Conservation (phyloP, 768 basidiomycete genomes). For the Asterophora lycoperdoides region DNA sequence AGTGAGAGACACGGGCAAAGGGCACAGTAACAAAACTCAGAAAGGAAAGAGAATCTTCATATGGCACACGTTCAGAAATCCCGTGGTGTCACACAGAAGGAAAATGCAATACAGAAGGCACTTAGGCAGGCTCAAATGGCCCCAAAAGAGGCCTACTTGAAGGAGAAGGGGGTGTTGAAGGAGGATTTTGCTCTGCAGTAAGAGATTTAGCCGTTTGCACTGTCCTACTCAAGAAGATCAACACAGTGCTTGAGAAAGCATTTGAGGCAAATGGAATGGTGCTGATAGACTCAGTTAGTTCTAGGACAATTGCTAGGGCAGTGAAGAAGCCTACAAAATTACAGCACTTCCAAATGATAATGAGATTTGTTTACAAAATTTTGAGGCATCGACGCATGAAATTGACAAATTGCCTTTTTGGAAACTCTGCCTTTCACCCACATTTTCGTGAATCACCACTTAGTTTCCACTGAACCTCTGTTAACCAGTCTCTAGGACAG, state of each 20-base stretch:
- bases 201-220: background rate
- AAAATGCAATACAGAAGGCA: background rate
- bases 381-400: too few species aligned
- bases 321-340: background rate
- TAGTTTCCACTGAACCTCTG: too few species aligned
- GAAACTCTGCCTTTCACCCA: too few species aligned
- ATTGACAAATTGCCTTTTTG: too few species aligned
- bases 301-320: background rate
- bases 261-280: background rate
- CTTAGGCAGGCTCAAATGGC: background rate
- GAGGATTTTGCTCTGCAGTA: background rate
- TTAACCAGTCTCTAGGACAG: too few species aligned
- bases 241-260: background rate
- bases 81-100: too few species aligned
- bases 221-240: background rate
- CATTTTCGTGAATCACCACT: too few species aligned
- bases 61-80: background rate
- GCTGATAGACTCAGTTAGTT: background rate
- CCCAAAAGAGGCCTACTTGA: background rate
- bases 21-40: background rate
- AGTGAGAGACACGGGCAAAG: background rate
- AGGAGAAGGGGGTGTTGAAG: background rate
- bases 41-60: background rate
- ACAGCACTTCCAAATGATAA: too few species aligned
- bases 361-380: too few species aligned